Percentiles rank a stretch among this genome's conserved stretches.
Conservation (phyloP, 2,329 filamentous ascomycete genomes). For the Sporothrix sp. region DNA sequence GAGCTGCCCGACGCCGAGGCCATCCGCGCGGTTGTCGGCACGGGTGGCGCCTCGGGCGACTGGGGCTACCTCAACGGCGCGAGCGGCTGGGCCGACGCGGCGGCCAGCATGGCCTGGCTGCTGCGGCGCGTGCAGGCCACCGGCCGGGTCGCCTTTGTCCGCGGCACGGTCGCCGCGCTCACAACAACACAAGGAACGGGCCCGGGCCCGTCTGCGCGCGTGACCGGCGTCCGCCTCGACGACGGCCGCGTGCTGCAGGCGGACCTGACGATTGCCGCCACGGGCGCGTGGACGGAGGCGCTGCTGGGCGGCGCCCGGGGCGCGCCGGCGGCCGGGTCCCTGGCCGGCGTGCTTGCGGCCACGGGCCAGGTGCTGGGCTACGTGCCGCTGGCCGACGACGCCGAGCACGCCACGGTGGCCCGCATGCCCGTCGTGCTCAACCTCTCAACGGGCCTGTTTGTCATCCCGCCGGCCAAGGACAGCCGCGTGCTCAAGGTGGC, state of each 20-base stretch:
- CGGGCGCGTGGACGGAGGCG: slow-evolving; percentile 76
- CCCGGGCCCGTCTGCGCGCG: slow-evolving; percentile 20
- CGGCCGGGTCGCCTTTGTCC: slow-evolving; percentile 46
- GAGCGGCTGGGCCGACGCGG: slow-evolving; percentile 75
- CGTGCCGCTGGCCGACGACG: slow-evolving; percentile 54
- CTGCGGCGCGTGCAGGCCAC: slow-evolving; percentile 43
- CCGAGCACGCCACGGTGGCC: slow-evolving; percentile 56
- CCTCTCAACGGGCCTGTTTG: slow-evolving; percentile 60
- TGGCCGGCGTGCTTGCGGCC: slow-evolving; percentile 59
- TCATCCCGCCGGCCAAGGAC: slow-evolving; percentile 52
- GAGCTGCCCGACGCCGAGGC: slow-evolving; percentile 36
- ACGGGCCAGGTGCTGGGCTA: slow-evolving; percentile 78
- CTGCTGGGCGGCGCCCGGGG: neutral
- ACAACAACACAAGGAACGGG: slow-evolving; percentile 20
- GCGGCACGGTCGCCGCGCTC: slow-evolving; percentile 38
- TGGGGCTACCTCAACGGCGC: slow-evolving; percentile 65
- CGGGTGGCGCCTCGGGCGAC: slow-evolving; percentile 44
- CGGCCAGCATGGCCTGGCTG: slow-evolving; percentile 57
- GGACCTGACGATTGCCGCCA: slow-evolving; percentile 68
- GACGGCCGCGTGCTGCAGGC: slow-evolving; percentile 29
- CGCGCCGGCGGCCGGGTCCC: neutral
- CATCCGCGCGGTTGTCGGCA: slow-evolving; percentile 37
- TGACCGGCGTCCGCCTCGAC: slow-evolving; percentile 45
- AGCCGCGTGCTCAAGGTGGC: slow-evolving; percentile 57
- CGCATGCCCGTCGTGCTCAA: slow-evolving; percentile 65